A percentile compares a stretch with the other conserved stretches of the same genome.
phyloP scores from a whole-genome alignment of 352 stramenopile genomes.

The Aphanomyces astaci region DNA sequence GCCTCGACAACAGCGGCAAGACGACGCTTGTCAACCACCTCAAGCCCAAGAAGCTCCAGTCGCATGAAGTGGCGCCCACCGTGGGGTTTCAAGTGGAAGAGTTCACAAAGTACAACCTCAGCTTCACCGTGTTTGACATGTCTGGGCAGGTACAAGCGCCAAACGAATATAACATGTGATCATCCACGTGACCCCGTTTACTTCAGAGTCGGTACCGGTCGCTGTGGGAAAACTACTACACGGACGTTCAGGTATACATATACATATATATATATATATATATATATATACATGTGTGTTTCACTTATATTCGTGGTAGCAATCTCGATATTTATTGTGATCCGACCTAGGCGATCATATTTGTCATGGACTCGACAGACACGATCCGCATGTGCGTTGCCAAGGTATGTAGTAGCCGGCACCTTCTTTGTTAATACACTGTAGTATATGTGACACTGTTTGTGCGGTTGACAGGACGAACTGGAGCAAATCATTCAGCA shows the following conservation, averaged over 20 bases:
- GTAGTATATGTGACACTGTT: too few relatives aligned
- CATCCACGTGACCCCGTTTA: background rate
- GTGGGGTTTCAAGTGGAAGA: constrained; percentile 87
- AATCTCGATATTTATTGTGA: constrained; percentile 10
- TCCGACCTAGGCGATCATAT: constrained; percentile 71
- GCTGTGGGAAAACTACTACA: constrained; percentile 85
- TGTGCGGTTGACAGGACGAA: constrained; percentile 45
- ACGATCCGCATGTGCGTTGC: constrained; percentile 76
- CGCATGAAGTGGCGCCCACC: constrained; percentile 78
- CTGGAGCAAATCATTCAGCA: constrained; percentile 78
- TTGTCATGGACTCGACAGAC: constrained; percentile 84
- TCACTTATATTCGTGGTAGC: too few relatives aligned
- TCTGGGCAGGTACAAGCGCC: constrained; percentile 41
- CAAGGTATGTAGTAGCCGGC: constrained; percentile 29
- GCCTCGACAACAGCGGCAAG: constrained; percentile 87
- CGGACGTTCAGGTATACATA: constrained; percentile 46
- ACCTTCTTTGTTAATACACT: background rate
- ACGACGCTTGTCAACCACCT: constrained; percentile 89
- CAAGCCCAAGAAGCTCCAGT: constrained; percentile 82
- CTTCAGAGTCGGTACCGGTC: constrained; percentile 66
- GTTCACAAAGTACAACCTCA: constrained; percentile 86
- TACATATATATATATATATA: too few relatives aligned
- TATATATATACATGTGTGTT: too few relatives aligned
- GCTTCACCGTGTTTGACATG: constrained; percentile 90
- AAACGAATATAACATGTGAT: too few relatives aligned